Percentiles rank a stretch among this genome's conserved stretches.
Evolutionary conservation across 306 rosid species (phyloP).

Genomic region (Chamaecrista fasciculata): DNA sequence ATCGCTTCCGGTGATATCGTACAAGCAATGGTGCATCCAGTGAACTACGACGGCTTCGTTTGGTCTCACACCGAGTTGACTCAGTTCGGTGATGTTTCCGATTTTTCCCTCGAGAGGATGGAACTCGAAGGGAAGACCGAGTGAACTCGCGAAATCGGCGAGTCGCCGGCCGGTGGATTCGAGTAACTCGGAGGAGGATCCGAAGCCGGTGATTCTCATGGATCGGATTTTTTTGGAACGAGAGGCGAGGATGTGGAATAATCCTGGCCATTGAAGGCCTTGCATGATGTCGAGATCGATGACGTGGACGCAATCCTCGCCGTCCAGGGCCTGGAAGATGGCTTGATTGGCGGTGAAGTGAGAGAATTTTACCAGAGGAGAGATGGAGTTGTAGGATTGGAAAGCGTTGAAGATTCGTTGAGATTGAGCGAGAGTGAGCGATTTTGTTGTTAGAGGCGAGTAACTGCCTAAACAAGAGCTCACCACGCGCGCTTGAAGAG

Average conservation of each 20-base stretch:
- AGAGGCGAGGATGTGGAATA: constrained; percentile 94
- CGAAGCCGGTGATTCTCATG: constrained; percentile 86
- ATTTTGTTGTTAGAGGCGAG: constrained; percentile 55
- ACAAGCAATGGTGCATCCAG: constrained; percentile 98
- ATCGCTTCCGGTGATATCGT: constrained; percentile 92
- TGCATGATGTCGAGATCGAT: constrained; percentile 97
- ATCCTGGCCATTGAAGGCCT: constrained; percentile 98
- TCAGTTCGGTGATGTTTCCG: constrained; percentile 62
- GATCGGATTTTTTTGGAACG: constrained; percentile 79
- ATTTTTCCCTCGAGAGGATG: constrained; percentile 87
- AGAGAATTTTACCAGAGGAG: constrained; percentile 84
- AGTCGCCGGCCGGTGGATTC: constrained; percentile 86
- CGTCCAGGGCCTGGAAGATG: constrained; percentile 85
- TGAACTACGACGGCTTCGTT: constrained; percentile 81
- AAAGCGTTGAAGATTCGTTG: constrained; percentile 78
- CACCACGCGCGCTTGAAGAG: constrained; percentile 84
- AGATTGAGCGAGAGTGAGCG: constrained; percentile 56
- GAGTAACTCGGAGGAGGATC: constrained; percentile 76
- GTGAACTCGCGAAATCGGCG: constrained; percentile 83
- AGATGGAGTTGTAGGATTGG: constrained; percentile 86
- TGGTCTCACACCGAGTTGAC: constrained; percentile 64
- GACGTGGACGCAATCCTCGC: constrained; percentile 91
- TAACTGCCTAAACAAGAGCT: constrained; percentile 71
- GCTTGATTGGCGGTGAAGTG: constrained; percentile 99
- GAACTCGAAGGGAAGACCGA: constrained; percentile 81